These are phyloP conservation scores for Heliophila coronopifolia DNA, from an alignment of 441 rosid genomes.

Conservation along the genomic window DNA sequence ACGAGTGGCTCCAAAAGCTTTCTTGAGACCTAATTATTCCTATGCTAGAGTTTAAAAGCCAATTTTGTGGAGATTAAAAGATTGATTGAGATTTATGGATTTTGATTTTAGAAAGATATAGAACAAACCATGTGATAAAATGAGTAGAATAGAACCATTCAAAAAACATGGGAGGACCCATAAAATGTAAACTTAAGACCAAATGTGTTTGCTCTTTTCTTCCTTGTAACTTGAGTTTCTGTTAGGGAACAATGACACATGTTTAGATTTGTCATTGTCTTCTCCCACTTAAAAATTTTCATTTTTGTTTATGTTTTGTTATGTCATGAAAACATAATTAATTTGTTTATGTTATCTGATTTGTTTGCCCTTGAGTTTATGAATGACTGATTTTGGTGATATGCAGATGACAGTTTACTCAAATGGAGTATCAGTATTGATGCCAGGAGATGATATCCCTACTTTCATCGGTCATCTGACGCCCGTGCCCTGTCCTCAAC, in stretches of 20 bases:
- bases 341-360: neutral
- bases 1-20: too few relatives aligned
- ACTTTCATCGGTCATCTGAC: slow-evolving; percentile 74
- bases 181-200: slow-evolving; percentile 1
- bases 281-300: slow-evolving; percentile 10
- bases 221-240: slow-evolving; percentile 21
- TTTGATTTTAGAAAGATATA: slow-evolving; percentile 13
- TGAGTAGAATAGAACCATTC: slow-evolving; percentile 11
- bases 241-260: slow-evolving; percentile 1
- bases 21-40: too few relatives aligned
- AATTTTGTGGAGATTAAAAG: too few relatives aligned
- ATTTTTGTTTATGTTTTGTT: slow-evolving; percentile 17
- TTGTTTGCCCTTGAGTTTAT: neutral
- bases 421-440: slow-evolving; percentile 71
- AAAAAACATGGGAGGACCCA: slow-evolving; percentile 14
- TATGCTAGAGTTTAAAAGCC: too few relatives aligned
- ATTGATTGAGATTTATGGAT: neutral
- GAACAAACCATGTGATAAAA: slow-evolving; percentile 21
- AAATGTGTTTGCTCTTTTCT: slow-evolving; percentile 24
- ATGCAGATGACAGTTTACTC: slow-evolving; percentile 63
- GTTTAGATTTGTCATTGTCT: neutral
- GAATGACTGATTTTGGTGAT: neutral
- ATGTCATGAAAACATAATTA: neutral
- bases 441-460: slow-evolving; percentile 75
- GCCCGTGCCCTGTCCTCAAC: slow-evolving; percentile 40